Percentiles rank a stretch among this genome's conserved stretches.
Conservation (phyloP, 2,329 filamentous ascomycete genomes). For the Phyllosticta ampelicida region DNA sequence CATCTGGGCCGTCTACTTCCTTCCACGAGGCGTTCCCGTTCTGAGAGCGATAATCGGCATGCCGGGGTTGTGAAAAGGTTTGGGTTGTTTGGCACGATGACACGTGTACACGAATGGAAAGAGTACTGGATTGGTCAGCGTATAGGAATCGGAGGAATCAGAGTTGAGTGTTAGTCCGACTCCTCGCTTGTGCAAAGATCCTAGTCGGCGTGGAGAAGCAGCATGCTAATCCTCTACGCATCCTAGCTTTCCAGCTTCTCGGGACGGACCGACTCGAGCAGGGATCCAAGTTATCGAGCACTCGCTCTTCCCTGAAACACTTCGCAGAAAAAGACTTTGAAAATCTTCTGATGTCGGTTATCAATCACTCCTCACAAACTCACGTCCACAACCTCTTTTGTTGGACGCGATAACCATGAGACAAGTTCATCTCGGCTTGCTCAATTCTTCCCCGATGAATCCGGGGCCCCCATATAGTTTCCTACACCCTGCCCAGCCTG, state of each 20-base stretch:
- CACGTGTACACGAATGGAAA: background rate
- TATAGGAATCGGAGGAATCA: background rate
- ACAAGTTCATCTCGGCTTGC: background rate
- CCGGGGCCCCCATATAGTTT: background rate
- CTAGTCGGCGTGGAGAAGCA: background rate
- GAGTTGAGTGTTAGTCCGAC: background rate
- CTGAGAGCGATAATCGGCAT: slow-evolving; percentile 35
- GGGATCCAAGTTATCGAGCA: background rate
- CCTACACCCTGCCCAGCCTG: background rate
- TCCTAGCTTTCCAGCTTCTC: background rate
- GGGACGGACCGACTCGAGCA: background rate
- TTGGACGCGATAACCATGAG: background rate
- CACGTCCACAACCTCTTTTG: background rate
- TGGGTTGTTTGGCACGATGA: background rate
- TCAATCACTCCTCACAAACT: background rate
- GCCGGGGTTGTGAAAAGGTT: slow-evolving; percentile 31
- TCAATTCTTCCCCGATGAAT: background rate
- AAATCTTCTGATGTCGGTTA: background rate
- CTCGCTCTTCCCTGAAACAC: background rate
- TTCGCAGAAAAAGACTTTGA: background rate
- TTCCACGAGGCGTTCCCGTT: slow-evolving; percentile 34
- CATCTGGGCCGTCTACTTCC: slow-evolving; percentile 38
- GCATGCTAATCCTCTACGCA: background rate
- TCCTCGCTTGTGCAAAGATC: background rate
- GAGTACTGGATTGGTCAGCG: background rate